Base-by-base conservation (phyloP, 441 rosid species). In the Aquilaria agallochum region DNA sequence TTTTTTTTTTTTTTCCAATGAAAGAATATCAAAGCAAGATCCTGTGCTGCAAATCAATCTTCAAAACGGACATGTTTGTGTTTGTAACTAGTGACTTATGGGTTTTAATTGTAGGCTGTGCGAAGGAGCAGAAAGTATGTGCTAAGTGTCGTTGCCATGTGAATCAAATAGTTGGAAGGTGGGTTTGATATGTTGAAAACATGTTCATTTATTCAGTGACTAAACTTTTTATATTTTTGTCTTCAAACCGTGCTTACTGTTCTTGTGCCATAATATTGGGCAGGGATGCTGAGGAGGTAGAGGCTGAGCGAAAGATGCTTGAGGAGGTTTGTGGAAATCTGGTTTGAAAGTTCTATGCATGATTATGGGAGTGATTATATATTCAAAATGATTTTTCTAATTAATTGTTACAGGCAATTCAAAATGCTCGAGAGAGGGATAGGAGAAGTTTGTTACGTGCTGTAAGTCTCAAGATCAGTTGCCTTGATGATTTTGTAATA, bases 351-450 rank as follows among this genome's bases (percentile, higher is more conserved):
- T 60, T 11, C 11, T 11, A 0, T 59, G 36, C 45, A 51, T 42
- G 11, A 54, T 15, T 15, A 15, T 15, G 50, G 27, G 14, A 66
- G 30, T 27, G 8, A 0, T 6, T 64, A 49, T 65, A 11, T 9
- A n/a, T 47, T 66, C 48, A 53, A 27, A 55, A 20, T 67, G 30
- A 61, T 48, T 71, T 12, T 0, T 10, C 0, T 63, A 53, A 27
- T 60, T 68, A 10, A 4, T 48, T 20, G 34, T 65, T 15, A 60
- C 79, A 92, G 96, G 96, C 97, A 46, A 85, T 93, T 63, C 85
- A 88, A 78, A 82, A 86, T 78, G 85, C 98, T 69, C 81, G 98
- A 53, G 97, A 93, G 76, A 85, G 97, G 63, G 98, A 90, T 59
- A 76, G 94, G 52, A 85, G 98, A 63, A 68, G 87, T 32, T 79